These are phyloP conservation scores for Saururus chinensis DNA, from an alignment of 164 flowering plant genomes.

Conservation along the genomic window DNA sequence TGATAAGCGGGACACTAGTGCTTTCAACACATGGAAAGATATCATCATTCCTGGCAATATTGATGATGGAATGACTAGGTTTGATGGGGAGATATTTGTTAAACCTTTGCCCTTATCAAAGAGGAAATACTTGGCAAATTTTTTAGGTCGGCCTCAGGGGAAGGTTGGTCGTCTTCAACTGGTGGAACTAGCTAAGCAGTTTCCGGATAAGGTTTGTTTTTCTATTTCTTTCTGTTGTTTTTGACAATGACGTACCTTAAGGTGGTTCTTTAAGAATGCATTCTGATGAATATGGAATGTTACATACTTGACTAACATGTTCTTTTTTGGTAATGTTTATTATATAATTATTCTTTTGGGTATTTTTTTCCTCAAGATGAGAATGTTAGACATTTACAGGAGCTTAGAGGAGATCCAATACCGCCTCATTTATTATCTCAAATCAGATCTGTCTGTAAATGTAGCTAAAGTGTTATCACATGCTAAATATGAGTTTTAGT, in stretches of 20 bases:
- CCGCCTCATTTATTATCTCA: neutral
- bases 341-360: neutral
- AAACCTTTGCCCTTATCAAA: slow-evolving; percentile 72
- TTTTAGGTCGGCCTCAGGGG: slow-evolving; percentile 86
- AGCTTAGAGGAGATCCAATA: no score
- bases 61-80: slow-evolving; percentile 79
- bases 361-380: neutral
- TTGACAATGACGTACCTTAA: neutral
- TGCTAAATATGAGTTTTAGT: neutral
- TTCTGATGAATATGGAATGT: neutral
- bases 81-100: slow-evolving; percentile 28
- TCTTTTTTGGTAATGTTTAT: neutral
- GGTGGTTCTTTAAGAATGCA: neutral
- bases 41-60: slow-evolving; percentile 95
- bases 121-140: slow-evolving; percentile 80
- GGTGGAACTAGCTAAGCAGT: slow-evolving; percentile 70
- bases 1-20: slow-evolving; percentile 75
- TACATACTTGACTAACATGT: no score
- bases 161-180: slow-evolving; percentile 81
- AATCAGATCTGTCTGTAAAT: neutral
- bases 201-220: slow-evolving; percentile 69
- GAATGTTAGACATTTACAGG: no score
- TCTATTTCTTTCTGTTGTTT: neutral
- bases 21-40: slow-evolving; percentile 98
- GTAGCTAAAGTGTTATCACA: neutral